Evolutionary conservation across 805 yeast genomes (phyloP).

Genomic region (Zygotorulaspora chibaensis): DNA sequence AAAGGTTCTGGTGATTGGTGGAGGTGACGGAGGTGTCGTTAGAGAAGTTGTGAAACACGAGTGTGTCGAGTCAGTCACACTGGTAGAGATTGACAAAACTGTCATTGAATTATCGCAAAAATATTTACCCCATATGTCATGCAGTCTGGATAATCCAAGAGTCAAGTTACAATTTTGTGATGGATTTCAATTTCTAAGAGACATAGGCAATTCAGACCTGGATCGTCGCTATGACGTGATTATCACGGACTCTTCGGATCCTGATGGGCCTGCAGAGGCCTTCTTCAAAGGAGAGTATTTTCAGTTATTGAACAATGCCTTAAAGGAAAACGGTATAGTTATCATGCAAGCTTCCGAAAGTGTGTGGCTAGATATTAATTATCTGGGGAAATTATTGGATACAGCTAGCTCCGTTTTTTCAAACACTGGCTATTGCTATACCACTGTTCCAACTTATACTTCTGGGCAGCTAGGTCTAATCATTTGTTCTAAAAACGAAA

Average conservation of each 20-base stretch:
- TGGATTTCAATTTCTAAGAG: slow-evolving; percentile 73
- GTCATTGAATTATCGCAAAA: slow-evolving; percentile 69
- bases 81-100: slow-evolving; percentile 86
- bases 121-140: slow-evolving; percentile 75
- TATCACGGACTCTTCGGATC: slow-evolving; percentile 90
- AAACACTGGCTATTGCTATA: slow-evolving; percentile 62
- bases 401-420: slow-evolving; percentile 55
- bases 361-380: slow-evolving; percentile 64
- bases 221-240: slow-evolving; percentile 67
- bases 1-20: slow-evolving; percentile 82
- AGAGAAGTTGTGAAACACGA: slow-evolving; percentile 81
- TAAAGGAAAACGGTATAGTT: slow-evolving; percentile 60
- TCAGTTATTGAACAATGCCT: slow-evolving; percentile 57
- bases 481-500: slow-evolving; percentile 58
- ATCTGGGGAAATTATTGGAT: slow-evolving; percentile 44
- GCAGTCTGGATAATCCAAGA: slow-evolving; percentile 56
- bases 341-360: slow-evolving; percentile 78
- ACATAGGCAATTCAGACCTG: slow-evolving; percentile 27
- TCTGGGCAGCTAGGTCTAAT: slow-evolving; percentile 83
- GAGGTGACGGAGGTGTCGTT: slow-evolving; percentile 94
- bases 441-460: slow-evolving; percentile 84
- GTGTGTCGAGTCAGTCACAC: slow-evolving; percentile 56
- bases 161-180: slow-evolving; percentile 69
- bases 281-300: slow-evolving; percentile 79
- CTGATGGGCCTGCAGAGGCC: slow-evolving; percentile 92